Evolutionary conservation across 2,329 filamentous ascomycete species (phyloP).

Genomic region (Monilinia fructicola): DNA sequence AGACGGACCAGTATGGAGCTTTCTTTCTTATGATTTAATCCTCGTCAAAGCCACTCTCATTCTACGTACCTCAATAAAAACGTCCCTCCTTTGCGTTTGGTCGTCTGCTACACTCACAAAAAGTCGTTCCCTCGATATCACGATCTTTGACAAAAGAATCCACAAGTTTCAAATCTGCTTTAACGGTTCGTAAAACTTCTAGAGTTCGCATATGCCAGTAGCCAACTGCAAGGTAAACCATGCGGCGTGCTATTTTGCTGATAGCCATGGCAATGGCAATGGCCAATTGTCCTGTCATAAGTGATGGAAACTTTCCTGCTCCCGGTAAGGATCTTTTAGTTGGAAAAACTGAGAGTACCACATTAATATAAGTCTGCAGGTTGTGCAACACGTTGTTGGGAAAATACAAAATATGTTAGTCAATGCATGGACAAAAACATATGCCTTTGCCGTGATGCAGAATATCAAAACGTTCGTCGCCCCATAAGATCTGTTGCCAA

Average conservation of each 20-base stretch:
- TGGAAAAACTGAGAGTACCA: background rate
- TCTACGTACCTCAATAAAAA: constrained; percentile 1
- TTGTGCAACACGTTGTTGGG: constrained; percentile 41
- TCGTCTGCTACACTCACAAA: background rate
- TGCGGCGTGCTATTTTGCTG: constrained; percentile 25
- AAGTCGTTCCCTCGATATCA: background rate
- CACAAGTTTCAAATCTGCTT: background rate
- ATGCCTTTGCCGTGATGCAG: constrained; percentile 40
- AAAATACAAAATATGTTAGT: constrained; percentile 42
- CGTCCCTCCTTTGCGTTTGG: background rate
- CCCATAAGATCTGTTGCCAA: background rate
- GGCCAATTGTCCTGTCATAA: constrained; percentile 23
- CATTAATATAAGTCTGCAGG: constrained; percentile 28
- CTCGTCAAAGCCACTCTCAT: background rate
- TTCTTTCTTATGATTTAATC: background rate
- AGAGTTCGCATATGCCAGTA: background rate
- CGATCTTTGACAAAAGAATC: background rate
- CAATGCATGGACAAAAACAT: constrained; percentile 35
- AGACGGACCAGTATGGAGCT: background rate
- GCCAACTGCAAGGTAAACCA: constrained; percentile 4
- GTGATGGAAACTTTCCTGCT: constrained; percentile 24
- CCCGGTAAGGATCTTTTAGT: constrained; percentile 26
- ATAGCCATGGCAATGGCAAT: constrained; percentile 24
- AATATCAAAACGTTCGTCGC: constrained; percentile 40
- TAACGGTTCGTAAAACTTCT: background rate